Percentiles rank a stretch among this genome's conserved stretches.
Conservation (phyloP, 2,329 filamentous ascomycete genomes). For the Fusarium luffae region DNA sequence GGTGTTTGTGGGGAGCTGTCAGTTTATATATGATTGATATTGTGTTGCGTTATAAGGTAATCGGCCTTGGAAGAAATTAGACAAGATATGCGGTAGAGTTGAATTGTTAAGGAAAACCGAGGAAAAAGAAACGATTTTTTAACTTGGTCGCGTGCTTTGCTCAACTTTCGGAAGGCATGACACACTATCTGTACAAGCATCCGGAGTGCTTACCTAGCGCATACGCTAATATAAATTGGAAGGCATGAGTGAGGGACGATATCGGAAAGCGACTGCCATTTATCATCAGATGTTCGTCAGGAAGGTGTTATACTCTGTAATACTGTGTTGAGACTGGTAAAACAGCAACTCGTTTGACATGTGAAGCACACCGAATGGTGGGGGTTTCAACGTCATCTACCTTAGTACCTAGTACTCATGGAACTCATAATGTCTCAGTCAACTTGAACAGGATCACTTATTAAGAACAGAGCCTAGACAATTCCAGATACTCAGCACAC, state of each 20-base stretch:
- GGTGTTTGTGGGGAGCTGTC: slow-evolving; percentile 13
- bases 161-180: slow-evolving; percentile 15
- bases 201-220: slow-evolving; percentile 20
- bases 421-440: not conserved
- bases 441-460: not conserved
- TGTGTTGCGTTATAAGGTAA: not conserved
- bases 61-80: not conserved
- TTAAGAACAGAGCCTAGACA: not conserved
- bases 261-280: not conserved
- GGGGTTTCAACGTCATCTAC: slow-evolving; percentile 7
- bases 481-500: not conserved
- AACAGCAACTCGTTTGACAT: slow-evolving; percentile 3
- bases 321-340: not conserved
- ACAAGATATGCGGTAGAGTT: not conserved
- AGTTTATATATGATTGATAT: not conserved
- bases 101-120: not conserved
- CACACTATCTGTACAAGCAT: slow-evolving; percentile 7
- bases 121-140: slow-evolving; percentile 2
- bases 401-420: no score
- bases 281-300: not conserved
- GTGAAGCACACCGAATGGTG: not conserved
- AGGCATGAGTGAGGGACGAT: not conserved
- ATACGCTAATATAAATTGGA: slow-evolving; percentile 5
- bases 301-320: not conserved
- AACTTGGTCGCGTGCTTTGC: slow-evolving; percentile 33